Conservation (phyloP, 108 stramenopile species). For the Chaetoceros tenuissimus region DNA sequence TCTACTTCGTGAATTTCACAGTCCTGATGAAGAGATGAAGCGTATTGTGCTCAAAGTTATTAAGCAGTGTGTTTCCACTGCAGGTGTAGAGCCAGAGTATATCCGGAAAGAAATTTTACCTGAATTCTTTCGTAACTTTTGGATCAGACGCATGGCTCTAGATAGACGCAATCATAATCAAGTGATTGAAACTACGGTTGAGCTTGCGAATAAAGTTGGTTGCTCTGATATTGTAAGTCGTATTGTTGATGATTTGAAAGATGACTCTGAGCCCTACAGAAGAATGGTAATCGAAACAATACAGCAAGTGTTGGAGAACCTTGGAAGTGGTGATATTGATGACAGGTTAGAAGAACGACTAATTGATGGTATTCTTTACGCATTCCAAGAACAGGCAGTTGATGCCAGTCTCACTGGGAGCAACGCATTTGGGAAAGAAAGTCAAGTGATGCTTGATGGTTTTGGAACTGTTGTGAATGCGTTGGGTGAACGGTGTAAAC, state of each 20-base stretch:
- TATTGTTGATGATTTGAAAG: slow-evolving; percentile 99
- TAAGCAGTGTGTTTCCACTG: slow-evolving; percentile 97
- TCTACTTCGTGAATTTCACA: slow-evolving; percentile 94
- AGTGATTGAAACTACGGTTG: slow-evolving; percentile 97
- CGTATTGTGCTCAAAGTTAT: slow-evolving; percentile 97
- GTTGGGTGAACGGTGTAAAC: slow-evolving; percentile 92
- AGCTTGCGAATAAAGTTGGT: slow-evolving; percentile 97
- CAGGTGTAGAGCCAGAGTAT: slow-evolving; percentile 95
- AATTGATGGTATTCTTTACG: slow-evolving; percentile 97
- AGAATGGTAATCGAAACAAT: slow-evolving; percentile 99
- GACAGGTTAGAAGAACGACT: slow-evolving; percentile 94
- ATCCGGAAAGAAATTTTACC: slow-evolving; percentile 95
- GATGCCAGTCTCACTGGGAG: slow-evolving; percentile 60
- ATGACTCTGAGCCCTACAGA: slow-evolving; percentile 97
- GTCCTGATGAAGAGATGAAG: slow-evolving; percentile 95
- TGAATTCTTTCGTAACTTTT: slow-evolving; percentile 97
- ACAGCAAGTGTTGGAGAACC: slow-evolving; percentile 85
- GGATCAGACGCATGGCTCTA: slow-evolving; percentile 98
- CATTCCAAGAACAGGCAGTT: slow-evolving; percentile 97
- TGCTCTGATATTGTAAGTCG: slow-evolving; percentile 89
- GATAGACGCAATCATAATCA: slow-evolving; percentile 95
- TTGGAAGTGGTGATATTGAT: slow-evolving; percentile 94
- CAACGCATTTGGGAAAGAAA: slow-evolving; percentile 49
- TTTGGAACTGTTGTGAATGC: slow-evolving; percentile 97
- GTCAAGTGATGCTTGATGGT: slow-evolving; percentile 92